Evolutionary conservation across 2,329 filamentous ascomycete genomes (phyloP), one percentile per base, ranked within the genome.

Genomic region (Penicillium sumatraense): DNA sequence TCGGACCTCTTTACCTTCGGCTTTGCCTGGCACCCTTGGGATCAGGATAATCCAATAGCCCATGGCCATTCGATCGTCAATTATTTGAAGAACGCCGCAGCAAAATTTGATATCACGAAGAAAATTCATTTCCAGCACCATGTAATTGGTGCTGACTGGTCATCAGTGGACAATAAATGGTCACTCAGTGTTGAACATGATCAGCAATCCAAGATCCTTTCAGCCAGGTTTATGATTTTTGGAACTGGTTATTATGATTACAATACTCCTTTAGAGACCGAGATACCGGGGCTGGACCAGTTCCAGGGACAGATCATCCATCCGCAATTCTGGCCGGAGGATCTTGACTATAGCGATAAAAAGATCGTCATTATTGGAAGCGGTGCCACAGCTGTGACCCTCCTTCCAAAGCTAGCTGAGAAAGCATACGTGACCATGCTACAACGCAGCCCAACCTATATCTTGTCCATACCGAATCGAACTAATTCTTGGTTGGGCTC

Each of bases 371-470:
- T 93, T 51, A 83, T 93, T 56, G 90, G 90, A 11, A 88, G 84
- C 13, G 90, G 91, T 5, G 90, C 90, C 1, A 95, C 90, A 0
- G 87, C 90, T 8, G 75, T 93, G 35, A 93, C 90, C 0, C 79
- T 96, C 0, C 68, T 95, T 2, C 90, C 90, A 0, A 81, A 78
- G 40, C 74, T 95, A 20, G 83, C 85, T 0, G 75, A 88, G 41
- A 84, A 80, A 23, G 89, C 72, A 3, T 79, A 82, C 14, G 85
- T 91, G 11, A 92, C 89, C 1, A 90, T 93, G 83, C 79, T 95
- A 2, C 90, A 95, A 72, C 84, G 90, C 48, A 90, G 86, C 26
- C 91, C 90, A 0, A 82, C 80, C 1, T 92, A 89, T 64, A 79
- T 92, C 50, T 54, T 87, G 35, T 75, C 81, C n/a, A 58, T 83